These are phyloP conservation scores for Arachnomyces sp. DNA, from an alignment of 2,329 filamentous ascomycete species.

Conservation along the genomic window DNA sequence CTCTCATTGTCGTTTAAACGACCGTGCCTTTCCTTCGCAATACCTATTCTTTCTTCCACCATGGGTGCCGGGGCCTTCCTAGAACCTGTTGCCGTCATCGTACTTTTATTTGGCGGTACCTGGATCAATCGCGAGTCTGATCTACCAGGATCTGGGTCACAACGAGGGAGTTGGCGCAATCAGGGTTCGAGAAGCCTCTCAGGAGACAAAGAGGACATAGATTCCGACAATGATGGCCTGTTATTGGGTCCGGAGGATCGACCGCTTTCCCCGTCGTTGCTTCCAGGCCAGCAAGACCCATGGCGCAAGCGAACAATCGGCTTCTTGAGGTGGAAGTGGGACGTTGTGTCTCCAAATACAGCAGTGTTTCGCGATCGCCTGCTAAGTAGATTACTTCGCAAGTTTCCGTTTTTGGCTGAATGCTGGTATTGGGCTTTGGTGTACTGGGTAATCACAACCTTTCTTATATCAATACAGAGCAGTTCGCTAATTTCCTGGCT, in stretches of 20 bases:
- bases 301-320: conserved; percentile 46
- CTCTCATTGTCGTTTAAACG: background rate
- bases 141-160: conserved; percentile 19
- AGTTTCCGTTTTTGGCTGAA: conserved; percentile 65
- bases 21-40: background rate
- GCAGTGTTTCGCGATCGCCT: conserved; percentile 52
- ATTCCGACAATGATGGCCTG: background rate
- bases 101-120: conserved; percentile 54
- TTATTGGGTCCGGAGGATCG: conserved; percentile 8
- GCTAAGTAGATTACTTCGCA: conserved; percentile 56
- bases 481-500: background rate
- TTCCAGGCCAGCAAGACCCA: conserved; percentile 34
- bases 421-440: conserved; percentile 72
- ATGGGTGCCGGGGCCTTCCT: conserved; percentile 53
- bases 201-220: conserved; percentile 10
- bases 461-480: background rate
- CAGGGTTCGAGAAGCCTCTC: conserved; percentile 14
- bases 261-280: conserved; percentile 35
- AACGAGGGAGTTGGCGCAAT: conserved; percentile 11
- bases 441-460: conserved; percentile 60
- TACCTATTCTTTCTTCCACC: conserved; percentile 3
- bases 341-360: conserved; percentile 56
- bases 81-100: conserved; percentile 55
- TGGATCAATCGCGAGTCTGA: conserved; percentile 51
- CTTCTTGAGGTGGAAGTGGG: conserved; percentile 39